Percentiles rank a stretch among this genome's conserved stretches.
phyloP scores from a whole-genome alignment of 2,329 filamentous ascomycete species.

The Hymenoscyphus fraxineus region DNA sequence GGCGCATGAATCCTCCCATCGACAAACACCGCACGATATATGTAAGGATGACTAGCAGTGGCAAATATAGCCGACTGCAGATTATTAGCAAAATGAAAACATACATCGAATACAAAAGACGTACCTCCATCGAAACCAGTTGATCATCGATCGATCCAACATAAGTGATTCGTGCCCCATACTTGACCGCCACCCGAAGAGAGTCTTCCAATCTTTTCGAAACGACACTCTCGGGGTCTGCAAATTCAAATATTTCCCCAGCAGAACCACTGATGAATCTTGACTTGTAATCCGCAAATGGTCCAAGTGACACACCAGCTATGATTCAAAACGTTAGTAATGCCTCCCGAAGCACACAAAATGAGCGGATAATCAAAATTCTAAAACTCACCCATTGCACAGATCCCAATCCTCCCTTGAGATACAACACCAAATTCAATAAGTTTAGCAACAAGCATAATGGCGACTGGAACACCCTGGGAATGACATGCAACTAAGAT shows the following conservation, averaged over 20 bases:
- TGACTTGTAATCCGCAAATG: conserved; percentile 88
- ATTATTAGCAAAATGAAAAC: conserved; percentile 17
- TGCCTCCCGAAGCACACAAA: neutral
- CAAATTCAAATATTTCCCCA: conserved; percentile 94
- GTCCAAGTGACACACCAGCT: conserved; percentile 90
- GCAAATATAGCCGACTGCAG: conserved; percentile 76
- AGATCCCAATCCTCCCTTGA: conserved; percentile 75
- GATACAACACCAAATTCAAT: conserved; percentile 85
- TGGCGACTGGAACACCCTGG: conserved; percentile 88
- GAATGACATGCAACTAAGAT: conserved; percentile 92
- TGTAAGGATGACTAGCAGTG: conserved; percentile 82
- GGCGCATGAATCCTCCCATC: conserved; percentile 88
- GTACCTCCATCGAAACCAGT: conserved; percentile 82
- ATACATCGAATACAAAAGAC: conserved; percentile 5
- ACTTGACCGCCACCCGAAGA: conserved; percentile 68
- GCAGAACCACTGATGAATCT: conserved; percentile 85
- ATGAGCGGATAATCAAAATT: neutral
- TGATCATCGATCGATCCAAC: conserved; percentile 96
- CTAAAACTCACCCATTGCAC: conserved; percentile 58
- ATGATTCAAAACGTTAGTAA: conserved; percentile 40
- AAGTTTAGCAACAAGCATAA: conserved; percentile 89
- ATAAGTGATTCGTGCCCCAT: conserved; percentile 80
- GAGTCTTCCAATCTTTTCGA: conserved; percentile 77
- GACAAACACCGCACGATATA: conserved; percentile 93
- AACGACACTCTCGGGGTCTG: conserved; percentile 73